phyloP scores from a whole-genome alignment of 2,329 filamentous ascomycete species.

The Triangularia verruculosa region DNA sequence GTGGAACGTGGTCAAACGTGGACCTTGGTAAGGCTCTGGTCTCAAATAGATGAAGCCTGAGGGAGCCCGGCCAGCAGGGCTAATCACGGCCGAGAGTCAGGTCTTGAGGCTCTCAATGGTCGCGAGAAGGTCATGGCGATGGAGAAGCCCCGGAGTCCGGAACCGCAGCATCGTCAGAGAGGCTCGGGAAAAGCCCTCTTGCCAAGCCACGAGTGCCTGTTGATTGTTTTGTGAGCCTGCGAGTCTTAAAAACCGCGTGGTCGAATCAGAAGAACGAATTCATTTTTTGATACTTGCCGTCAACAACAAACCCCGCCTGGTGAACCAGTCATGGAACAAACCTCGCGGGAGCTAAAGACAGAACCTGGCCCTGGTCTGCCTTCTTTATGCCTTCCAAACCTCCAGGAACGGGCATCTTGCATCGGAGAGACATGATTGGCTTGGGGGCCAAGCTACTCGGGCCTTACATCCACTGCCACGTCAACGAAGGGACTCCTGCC shows the following conservation, averaged over 20 bases:
- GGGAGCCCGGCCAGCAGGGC: not conserved
- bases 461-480: conserved; percentile 26
- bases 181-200: not conserved
- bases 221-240: not conserved
- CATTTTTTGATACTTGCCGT: not conserved
- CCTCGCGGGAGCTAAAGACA: conserved; percentile 3
- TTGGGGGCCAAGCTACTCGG: not conserved
- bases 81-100: not conserved
- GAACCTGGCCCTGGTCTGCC: not conserved
- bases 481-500: conserved; percentile 19
- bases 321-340: conserved; percentile 20
- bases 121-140: not conserved
- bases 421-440: conserved; percentile 20
- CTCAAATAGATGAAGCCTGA: not conserved
- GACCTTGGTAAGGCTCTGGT: not conserved
- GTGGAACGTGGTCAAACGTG: not conserved
- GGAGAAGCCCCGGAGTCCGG: not conserved
- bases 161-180: not conserved
- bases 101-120: not conserved
- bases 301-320: conserved; percentile 12
- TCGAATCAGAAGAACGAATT: not conserved
- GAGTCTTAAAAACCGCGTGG: not conserved
- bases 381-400: not conserved
- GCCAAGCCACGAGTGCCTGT: not conserved
- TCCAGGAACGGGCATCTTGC: conserved; percentile 5